Base-by-base conservation (phyloP, 768 basidiomycete genomes). In the Auriscalpium orientale region DNA sequence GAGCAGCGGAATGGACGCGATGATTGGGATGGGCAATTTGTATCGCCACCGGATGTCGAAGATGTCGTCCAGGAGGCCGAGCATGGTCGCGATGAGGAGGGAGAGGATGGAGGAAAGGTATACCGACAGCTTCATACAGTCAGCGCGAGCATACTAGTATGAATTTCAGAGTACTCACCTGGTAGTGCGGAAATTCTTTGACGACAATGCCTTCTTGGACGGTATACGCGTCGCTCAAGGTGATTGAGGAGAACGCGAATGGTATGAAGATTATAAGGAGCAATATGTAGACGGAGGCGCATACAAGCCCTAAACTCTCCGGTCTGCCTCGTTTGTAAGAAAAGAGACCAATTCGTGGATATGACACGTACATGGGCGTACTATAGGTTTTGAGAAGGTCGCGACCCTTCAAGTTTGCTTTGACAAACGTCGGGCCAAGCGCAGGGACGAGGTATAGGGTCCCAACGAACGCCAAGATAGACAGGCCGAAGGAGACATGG, bases 1-100 rank as follows among this genome's bases (percentile, higher is more conserved):
- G 22, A 99, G 77, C 18, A 98, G 79, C 2, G 97, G 97, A 15
- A 99, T 89, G 20, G 91, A 90, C 0, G 93, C 95, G 58, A 99
- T 89, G 66, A 99, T 82, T 0, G 97, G 97, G 53, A 99, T 95
- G 0, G 97, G 97, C 12, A 99, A 73, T 69, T 99, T 99, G 72
- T 98, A 93, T 56, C 97, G 74, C 97, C 97, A 99, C 16, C 97
- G 85, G 62, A 99, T 98, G 68, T 99, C 97, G 63, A 98, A 99
- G 4, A 98, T 81, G 70, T 99, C 97, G 65, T 99, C 97, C 46
- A 98, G 76, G 67, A 99, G 95, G 35, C 97, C 97, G 8, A 99
- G 82, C 58, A 98, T 78, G 0, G 94, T 95, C 0, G 97, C 95
- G 45, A 91, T 91, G 36, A 98, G 73, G 38, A 99, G 76, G 0